Evolutionary conservation across 179 eudicot genomes (phyloP).

Genomic region (Spinacia oleracea): DNA sequence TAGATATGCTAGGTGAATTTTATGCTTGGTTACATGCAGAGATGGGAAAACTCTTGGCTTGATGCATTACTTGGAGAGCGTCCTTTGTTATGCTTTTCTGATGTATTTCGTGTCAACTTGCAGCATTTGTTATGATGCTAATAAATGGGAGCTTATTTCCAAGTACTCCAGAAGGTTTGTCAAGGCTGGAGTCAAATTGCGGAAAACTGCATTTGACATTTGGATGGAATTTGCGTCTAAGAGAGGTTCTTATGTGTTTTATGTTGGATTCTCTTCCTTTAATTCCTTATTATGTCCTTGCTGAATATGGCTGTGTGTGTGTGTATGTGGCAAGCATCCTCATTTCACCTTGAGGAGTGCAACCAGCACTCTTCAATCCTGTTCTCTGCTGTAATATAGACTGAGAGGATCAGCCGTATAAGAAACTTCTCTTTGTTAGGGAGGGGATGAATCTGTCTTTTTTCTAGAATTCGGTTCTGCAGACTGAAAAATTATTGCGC

Average conservation of each 20-base stretch:
- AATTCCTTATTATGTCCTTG: background rate
- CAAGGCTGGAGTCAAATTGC: conserved; percentile 71
- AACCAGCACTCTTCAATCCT: no score
- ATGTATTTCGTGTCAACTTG: conserved; percentile 23
- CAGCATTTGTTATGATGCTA: conserved; percentile 80
- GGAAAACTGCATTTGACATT: conserved; percentile 64
- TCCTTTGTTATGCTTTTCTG: background rate
- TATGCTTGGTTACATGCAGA: conserved; percentile 5
- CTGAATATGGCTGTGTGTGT: background rate
- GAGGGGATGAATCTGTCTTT: background rate
- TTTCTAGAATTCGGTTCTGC: background rate
- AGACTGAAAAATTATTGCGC: background rate
- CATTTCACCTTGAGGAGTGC: background rate
- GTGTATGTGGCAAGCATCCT: background rate
- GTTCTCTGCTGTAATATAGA: no score
- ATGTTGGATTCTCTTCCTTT: conserved; percentile 5
- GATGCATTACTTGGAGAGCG: background rate
- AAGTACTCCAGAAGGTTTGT: conserved; percentile 69
- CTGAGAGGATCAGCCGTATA: background rate
- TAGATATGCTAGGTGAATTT: background rate
- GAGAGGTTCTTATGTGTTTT: conserved; percentile 47
- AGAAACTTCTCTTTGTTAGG: background rate
- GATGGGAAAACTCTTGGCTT: background rate
- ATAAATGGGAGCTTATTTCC: conserved; percentile 69
- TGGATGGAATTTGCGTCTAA: conserved; percentile 91